phyloP scores from a whole-genome alignment of 345 rosid genomes.

The Citrus glauca region DNA sequence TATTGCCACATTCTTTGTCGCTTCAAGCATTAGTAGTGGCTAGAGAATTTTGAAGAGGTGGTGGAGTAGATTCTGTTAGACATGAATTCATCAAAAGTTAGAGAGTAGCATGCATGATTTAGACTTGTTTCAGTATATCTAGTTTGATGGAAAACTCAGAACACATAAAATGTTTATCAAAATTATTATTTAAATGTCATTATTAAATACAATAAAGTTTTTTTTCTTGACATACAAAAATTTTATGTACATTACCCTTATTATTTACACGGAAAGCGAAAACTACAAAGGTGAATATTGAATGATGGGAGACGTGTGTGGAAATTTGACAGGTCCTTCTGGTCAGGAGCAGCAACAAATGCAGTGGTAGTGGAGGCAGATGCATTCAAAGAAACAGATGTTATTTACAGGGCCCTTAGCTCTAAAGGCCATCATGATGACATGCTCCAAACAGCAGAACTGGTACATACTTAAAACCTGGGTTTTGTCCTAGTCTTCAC shows the following conservation, averaged over 20 bases:
- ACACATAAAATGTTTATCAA: no score
- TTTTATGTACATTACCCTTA: no score
- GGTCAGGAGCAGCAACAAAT: conserved; percentile 71
- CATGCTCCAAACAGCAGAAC: conserved; percentile 82
- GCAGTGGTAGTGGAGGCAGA: conserved; percentile 92
- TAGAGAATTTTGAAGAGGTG: neutral
- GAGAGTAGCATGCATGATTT: neutral
- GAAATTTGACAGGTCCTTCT: conserved; percentile 56
- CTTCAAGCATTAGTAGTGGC: neutral
- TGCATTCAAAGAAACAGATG: conserved; percentile 93
- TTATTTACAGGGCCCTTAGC: conserved; percentile 74
- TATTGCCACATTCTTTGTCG: no score
- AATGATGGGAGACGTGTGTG: neutral
- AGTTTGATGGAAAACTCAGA: no score
- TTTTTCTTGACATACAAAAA: no score
- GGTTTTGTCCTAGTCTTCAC: no score
- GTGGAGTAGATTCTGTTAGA: neutral
- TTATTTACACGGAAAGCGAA: no score
- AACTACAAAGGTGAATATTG: no score
- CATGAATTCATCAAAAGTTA: neutral
- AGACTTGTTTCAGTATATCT: no score
- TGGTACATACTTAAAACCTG: conserved; percentile 35
- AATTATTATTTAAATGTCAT: no score
- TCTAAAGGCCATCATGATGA: conserved; percentile 73
- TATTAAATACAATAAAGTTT: no score